Base-by-base conservation (phyloP, 306 rosid species). In the Sphenostylis stenocarpa region DNA sequence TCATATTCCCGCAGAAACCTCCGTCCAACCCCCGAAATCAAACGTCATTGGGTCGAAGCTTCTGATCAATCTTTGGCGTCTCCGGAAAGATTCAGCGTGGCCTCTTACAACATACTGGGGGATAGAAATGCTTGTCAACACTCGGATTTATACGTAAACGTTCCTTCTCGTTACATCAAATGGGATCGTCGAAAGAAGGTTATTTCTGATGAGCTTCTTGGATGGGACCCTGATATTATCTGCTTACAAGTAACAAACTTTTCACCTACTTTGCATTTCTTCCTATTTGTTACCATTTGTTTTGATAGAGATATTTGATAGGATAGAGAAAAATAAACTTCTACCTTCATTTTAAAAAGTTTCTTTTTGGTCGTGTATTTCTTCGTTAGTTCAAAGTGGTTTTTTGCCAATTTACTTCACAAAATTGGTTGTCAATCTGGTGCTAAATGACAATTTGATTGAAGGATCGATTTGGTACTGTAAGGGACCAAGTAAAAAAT, bases 71-170 rank as follows among this genome's bases (percentile, higher is more conserved):
- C 87, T 0, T 85, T 84, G 5, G 85, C 85, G 17, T 91, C 96
- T 49, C 64, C 75, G 84, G 91, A 93, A 33, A 88, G 90, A 73
- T 84, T 93, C 81, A 88, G 80, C 5, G 91, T 91, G 62, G 96
- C 87, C 0, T 90, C 98, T 6, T 93, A 93, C 77, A 93, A 94
- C 85, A 87, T 91, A 52, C 81, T 91, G 72, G 96, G 75, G 2
- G 92, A 84, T 66, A 83, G 90, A 77, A 90, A 94, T 79, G 91
- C 94, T 82, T 88, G 68, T 49, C 48, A 69, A 23, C 98, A 94
- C 84, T 41, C 68, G 34, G 97, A 90, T 73, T 62, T 94, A 41
- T 94, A 94, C 55, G 10, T 78, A 26, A 91, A 91, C 45, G 86
- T 87, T 87, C 97, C 98, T 79, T 78, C 87, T 26, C 45, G 38